These are phyloP conservation scores for Ceratocystis smalleyi DNA, from an alignment of 2,329 filamentous ascomycete species.

Conservation along the genomic window DNA sequence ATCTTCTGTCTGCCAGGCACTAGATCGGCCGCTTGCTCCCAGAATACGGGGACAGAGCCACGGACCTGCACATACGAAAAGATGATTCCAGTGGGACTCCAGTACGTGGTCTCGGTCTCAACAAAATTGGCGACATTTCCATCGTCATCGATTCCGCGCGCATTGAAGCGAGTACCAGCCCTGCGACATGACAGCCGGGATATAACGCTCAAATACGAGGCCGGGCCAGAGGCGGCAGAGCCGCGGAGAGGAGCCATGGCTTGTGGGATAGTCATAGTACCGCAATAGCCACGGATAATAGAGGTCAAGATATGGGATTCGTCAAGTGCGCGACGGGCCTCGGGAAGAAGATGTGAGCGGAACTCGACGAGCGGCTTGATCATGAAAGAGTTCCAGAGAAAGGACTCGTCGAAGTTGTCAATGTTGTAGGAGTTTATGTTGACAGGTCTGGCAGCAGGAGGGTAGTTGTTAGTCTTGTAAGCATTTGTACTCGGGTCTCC, in stretches of 20 bases:
- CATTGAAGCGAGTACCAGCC: constrained; percentile 90
- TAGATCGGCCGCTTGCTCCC: constrained; percentile 82
- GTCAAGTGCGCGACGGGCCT: constrained; percentile 68
- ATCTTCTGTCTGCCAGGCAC: constrained; percentile 92
- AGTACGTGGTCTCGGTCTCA: constrained; percentile 90
- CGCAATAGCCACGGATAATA: constrained; percentile 83
- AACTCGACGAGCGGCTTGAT: constrained; percentile 85
- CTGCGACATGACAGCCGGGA: constrained; percentile 79
- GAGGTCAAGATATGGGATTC: constrained; percentile 76
- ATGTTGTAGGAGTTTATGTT: constrained; percentile 72
- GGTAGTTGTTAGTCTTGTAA: constrained; percentile 4
- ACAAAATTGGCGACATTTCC: constrained; percentile 97
- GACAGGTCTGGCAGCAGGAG: constrained; percentile 38
- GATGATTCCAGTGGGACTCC: constrained; percentile 58
- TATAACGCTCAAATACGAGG: constrained; percentile 75
- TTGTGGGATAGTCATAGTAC: constrained; percentile 71
- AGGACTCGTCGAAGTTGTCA: constrained; percentile 80
- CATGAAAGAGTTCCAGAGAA: constrained; percentile 98
- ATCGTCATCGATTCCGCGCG: constrained; percentile 93
- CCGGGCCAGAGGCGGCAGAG: constrained; percentile 47
- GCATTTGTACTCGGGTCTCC: no score
- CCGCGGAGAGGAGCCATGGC: constrained; percentile 48
- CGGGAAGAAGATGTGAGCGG: constrained; percentile 59
- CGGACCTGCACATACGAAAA: constrained; percentile 91
- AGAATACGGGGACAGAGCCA: constrained; percentile 89